A percentile compares a stretch with the other conserved stretches of the same genome.
phyloP scores from a whole-genome alignment of 2,329 filamentous ascomycete genomes.

The Aureobasidium sp. region DNA sequence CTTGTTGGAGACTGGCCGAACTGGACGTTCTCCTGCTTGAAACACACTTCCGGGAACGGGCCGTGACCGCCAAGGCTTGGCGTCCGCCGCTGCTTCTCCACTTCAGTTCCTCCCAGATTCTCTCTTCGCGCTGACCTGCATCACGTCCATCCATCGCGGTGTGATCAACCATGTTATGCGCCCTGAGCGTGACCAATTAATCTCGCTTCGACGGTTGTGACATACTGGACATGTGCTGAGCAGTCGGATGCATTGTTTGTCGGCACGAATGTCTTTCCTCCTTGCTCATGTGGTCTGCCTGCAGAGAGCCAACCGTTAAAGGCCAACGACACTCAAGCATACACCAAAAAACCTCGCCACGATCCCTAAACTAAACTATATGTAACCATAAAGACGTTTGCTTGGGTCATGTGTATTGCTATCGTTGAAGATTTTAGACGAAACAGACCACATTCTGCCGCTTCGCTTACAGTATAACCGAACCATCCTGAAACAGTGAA shows the following conservation, averaged over 20 bases:
- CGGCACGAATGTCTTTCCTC: neutral
- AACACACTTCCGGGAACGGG: neutral
- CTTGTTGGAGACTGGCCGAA: neutral
- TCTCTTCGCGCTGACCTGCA: slow-evolving; percentile 7
- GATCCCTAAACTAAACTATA: neutral
- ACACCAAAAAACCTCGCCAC: neutral
- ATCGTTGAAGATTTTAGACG: slow-evolving; percentile 2
- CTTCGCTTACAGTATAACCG: slow-evolving; percentile 12
- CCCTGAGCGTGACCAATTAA: neutral
- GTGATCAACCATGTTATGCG: slow-evolving; percentile 1
- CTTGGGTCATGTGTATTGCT: neutral
- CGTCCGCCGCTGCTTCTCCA: neutral
- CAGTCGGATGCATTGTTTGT: neutral
- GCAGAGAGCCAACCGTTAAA: neutral
- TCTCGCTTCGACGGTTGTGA: neutral
- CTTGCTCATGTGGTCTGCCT: neutral
- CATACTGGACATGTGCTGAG: neutral
- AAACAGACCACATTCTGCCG: neutral
- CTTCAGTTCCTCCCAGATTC: neutral
- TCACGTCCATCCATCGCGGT: neutral
- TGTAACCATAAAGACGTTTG: neutral
- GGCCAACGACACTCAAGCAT: neutral
- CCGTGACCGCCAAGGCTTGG: neutral
- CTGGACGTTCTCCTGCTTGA: neutral
- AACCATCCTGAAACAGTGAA: slow-evolving; percentile 7